Base-by-base conservation (phyloP, 2,329 filamentous ascomycete genomes). In the Fusarium miscanthi region DNA sequence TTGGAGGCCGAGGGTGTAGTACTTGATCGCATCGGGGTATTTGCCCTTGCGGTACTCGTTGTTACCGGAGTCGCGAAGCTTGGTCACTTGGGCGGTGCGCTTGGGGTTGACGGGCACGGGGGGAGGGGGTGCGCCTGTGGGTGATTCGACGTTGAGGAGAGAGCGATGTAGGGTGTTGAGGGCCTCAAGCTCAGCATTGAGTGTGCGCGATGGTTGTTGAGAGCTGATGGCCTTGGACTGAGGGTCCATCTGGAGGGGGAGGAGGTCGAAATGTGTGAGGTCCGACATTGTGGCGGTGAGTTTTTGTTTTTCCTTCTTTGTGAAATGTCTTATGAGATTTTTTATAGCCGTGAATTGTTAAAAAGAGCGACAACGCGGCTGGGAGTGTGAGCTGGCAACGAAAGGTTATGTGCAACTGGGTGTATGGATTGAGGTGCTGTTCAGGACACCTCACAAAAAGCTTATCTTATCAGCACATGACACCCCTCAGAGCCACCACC, bases 81-180 rank as follows among this genome's bases (percentile, higher is more conserved):
- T 98, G 83, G 87, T 90, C 82, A 99, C 93, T 80, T 95, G 91
- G 40, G 93, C 94, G 74, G 89, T 91, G 79, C 95, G 94, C 85
- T 98, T 97, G 57, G 94, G 95, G 86, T 97, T 97, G 70, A 98
- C 92, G 66, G 95, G 95, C 45, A 97, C 88, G 0, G 96, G 96
- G 0, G 95, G 93, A 9, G 95, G 94, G 0, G 95, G 95, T 25
- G 94, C 86, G 52, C 84, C 87, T 66, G 89, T 87, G 10, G 94
- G 88, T 14, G 74, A 74, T 16, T 82, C 81, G 66, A 80, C 60
- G 61, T 83, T 82, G 76, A 96, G 86, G 68, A 98, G 89, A 46
- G 88, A 82, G 75, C 90, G 90, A 89, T 97, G 93, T 56, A 98
- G 89, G 56, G 82, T 79, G 87, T 97, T 98, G 69, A 98, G 90